Conservation (phyloP, 2,329 filamentous ascomycete species). For the Aspergillus hiratsukae region DNA sequence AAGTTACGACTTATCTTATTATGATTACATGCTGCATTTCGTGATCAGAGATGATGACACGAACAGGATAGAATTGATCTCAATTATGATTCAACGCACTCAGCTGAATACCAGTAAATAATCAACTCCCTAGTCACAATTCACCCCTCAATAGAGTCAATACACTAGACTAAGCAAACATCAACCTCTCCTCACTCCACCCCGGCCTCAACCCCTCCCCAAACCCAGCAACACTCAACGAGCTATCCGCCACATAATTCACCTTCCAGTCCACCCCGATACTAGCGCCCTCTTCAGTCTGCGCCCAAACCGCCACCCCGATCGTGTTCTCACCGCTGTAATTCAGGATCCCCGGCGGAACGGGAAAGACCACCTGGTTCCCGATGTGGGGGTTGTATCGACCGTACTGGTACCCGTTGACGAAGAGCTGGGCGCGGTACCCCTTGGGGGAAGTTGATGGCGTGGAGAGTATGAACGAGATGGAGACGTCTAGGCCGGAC, state of each 20-base stretch:
- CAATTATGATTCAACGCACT: neutral
- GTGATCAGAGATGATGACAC: neutral
- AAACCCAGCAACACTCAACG: constrained; percentile 47
- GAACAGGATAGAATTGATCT: neutral
- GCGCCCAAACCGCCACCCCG: constrained; percentile 56
- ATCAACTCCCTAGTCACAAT: neutral
- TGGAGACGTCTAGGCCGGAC: constrained; percentile 50
- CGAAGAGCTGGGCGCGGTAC: constrained; percentile 54
- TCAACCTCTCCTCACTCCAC: constrained; percentile 41
- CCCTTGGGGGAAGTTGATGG: constrained; percentile 34
- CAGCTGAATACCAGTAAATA: neutral
- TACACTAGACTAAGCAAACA: constrained; percentile 30
- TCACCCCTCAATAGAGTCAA: neutral
- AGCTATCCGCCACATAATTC: constrained; percentile 52
- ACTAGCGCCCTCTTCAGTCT: constrained; percentile 49
- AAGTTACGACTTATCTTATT: neutral
- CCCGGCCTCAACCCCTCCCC: constrained; percentile 49
- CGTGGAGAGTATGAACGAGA: constrained; percentile 52
- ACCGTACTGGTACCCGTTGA: constrained; percentile 64
- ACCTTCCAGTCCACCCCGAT: constrained; percentile 49
- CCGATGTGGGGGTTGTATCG: constrained; percentile 58
- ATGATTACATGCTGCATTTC: neutral
- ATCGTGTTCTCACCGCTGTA: constrained; percentile 57
- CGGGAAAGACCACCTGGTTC: constrained; percentile 57
- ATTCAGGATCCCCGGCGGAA: constrained; percentile 56